Percentiles rank a stretch among this genome's conserved stretches.
Evolutionary conservation across 306 rosid species (phyloP).

Genomic region (Quercus gilva): DNA sequence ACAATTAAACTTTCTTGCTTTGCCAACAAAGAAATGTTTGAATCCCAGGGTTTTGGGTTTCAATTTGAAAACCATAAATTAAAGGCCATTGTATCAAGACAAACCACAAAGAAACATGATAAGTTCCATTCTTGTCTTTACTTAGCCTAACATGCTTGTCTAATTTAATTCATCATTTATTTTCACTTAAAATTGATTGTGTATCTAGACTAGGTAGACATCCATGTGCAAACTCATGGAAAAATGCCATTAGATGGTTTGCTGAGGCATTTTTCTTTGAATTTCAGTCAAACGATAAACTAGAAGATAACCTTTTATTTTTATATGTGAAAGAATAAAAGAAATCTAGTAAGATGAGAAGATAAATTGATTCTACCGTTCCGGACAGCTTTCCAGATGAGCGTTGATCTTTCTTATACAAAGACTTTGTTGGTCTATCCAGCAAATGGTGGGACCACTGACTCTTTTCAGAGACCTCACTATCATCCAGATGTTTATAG

Average conservation of each 20-base stretch:
- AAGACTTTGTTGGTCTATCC: slow-evolving; percentile 38
- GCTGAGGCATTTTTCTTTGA: background rate
- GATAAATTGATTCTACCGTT: slow-evolving; percentile 40
- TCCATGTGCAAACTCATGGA: background rate
- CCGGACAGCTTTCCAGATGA: slow-evolving; percentile 42
- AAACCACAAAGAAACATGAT: background rate
- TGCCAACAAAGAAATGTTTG: background rate
- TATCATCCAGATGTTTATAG: slow-evolving; percentile 41
- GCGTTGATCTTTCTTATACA: slow-evolving; percentile 44
- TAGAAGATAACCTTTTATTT: background rate
- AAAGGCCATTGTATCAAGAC: slow-evolving; percentile 11
- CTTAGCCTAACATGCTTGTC: slow-evolving; percentile 4
- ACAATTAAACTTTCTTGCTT: background rate
- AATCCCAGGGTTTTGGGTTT: too few relatives aligned
- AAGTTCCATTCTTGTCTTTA: slow-evolving; percentile 16
- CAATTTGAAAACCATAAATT: background rate
- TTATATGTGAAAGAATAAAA: background rate
- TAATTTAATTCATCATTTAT: background rate
- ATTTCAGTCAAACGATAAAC: background rate
- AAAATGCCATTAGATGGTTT: background rate
- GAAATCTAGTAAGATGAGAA: background rate
- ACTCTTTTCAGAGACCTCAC: slow-evolving; percentile 33
- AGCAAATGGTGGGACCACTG: slow-evolving; percentile 50
- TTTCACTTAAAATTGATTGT: background rate
- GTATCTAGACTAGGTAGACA: background rate